Conservation (phyloP, 768 basidiomycete genomes). For the Amanita pseudoporphyria region DNA sequence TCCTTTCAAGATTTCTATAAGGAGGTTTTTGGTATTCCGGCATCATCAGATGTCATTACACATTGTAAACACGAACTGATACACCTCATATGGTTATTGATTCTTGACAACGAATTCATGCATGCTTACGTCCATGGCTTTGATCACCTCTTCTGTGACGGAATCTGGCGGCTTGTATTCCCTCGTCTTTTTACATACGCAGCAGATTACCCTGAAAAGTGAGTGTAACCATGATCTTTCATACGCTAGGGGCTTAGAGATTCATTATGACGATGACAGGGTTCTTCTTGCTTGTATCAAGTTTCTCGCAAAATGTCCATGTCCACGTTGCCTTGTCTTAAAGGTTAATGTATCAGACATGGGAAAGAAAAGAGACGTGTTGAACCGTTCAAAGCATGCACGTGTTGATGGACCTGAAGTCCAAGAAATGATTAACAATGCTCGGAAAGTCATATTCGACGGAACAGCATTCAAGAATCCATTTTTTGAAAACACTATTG, state of each 20-base stretch:
- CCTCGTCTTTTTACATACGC: constrained; percentile 25
- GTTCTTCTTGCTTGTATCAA: constrained; percentile 22
- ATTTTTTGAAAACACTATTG: not conserved
- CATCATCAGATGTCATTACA: constrained; percentile 12
- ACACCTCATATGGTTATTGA: constrained; percentile 21
- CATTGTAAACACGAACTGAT: constrained; percentile 24
- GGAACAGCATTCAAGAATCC: not conserved
- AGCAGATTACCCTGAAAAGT: constrained; percentile 33
- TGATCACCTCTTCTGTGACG: constrained; percentile 20
- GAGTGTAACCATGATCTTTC: no score
- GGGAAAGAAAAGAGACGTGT: constrained; percentile 17
- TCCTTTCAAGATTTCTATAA: constrained; percentile 13
- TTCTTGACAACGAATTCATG: constrained; percentile 25
- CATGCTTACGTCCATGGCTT: constrained; percentile 24
- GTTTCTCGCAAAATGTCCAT: constrained; percentile 25
- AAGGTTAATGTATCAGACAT: constrained; percentile 18
- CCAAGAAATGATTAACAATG: not conserved
- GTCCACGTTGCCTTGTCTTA: constrained; percentile 22
- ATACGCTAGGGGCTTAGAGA: no score
- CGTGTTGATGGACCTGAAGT: constrained; percentile 1
- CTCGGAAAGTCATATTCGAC: not conserved
- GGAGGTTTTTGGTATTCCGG: not conserved
- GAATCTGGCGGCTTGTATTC: constrained; percentile 20
- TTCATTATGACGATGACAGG: constrained; percentile 9
- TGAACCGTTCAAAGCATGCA: not conserved